Evolutionary conservation across 176 grass and related monocot species (phyloP).

Genomic region (Echinochloa phyllopogon): DNA sequence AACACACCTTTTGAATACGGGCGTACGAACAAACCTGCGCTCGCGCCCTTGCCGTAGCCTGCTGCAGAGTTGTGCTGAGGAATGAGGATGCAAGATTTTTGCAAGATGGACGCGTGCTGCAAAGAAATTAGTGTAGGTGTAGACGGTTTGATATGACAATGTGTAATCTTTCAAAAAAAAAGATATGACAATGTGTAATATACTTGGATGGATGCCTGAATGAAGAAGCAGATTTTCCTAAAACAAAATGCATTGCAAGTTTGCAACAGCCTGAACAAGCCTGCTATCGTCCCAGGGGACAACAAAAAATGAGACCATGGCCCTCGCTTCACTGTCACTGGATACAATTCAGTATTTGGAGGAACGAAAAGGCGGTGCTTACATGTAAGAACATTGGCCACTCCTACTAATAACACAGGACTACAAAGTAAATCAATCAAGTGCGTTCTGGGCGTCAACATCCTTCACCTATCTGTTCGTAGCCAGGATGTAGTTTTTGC

Average conservation of each 20-base stretch:
- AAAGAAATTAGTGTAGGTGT: no score
- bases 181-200: no score
- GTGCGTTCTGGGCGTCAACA: not conserved
- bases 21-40: no score
- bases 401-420: not conserved
- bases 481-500: slow-evolving; percentile 24
- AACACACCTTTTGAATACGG: no score
- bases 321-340: not conserved
- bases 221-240: no score
- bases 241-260: not conserved
- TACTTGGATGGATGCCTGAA: no score
- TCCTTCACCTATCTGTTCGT: not conserved
- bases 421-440: not conserved
- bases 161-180: no score
- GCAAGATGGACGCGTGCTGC: no score
- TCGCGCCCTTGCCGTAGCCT: no score
- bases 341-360: not conserved
- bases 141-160: no score
- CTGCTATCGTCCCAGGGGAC: not conserved
- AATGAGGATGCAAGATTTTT: no score
- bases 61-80: no score
- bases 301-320: slow-evolving; percentile 9
- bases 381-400: not conserved
- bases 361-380: not conserved
- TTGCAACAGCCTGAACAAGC: slow-evolving; percentile 19